Evolutionary conservation across 345 rosid genomes (phyloP).

Genomic region (Theobroma cacao): DNA sequence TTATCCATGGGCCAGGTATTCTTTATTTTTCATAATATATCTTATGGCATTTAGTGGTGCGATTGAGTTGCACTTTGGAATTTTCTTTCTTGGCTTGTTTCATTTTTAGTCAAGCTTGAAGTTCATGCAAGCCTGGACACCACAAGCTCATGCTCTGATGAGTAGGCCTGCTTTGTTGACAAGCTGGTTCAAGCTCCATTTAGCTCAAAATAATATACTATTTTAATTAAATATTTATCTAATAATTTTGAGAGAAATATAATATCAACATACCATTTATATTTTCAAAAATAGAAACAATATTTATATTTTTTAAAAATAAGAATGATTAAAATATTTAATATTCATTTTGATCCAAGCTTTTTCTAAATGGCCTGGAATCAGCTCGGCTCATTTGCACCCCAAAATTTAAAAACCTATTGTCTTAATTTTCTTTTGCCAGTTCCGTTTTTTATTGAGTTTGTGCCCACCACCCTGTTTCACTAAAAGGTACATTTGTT

Average conservation of each 20-base stretch:
- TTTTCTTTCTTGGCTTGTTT: not conserved
- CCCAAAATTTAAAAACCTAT: not conserved
- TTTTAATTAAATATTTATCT: too few relatives aligned
- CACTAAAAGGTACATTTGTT: not conserved
- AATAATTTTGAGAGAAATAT: too few relatives aligned
- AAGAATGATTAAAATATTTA: too few relatives aligned
- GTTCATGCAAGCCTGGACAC: not conserved
- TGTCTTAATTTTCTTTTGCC: not conserved
- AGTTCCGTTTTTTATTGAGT: not conserved
- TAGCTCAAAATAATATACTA: not conserved
- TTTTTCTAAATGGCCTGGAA: not conserved
- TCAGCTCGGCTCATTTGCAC: not conserved
- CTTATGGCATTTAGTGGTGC: not conserved
- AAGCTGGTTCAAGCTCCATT: not conserved
- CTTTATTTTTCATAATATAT: not conserved
- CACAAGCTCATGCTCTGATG: not conserved
- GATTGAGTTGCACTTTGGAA: not conserved
- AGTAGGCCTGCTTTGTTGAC: not conserved
- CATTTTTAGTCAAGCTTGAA: not conserved
- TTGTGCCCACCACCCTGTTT: not conserved
- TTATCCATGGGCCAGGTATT: slow-evolving; percentile 60
- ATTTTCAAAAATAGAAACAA: too few relatives aligned
- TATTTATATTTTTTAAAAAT: too few relatives aligned
- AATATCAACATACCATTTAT: too few relatives aligned
- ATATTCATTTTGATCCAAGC: not conserved